Evolutionary conservation across 768 basidiomycete species (phyloP), one percentile per base, ranked within the genome.

Genomic region (Termitomyces eurrhizus): DNA sequence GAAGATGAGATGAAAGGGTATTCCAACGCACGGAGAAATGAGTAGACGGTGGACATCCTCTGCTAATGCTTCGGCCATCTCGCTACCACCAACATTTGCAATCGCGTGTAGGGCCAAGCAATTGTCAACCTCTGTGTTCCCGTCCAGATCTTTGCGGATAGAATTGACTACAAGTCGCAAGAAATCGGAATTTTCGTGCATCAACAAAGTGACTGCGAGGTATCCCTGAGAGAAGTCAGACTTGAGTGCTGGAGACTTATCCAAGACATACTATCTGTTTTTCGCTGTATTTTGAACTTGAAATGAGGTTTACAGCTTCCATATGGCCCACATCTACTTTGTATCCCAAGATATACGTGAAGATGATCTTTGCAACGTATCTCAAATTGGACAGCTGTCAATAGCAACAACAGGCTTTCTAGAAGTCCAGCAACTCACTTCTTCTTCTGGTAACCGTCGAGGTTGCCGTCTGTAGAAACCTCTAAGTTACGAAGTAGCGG

Each of bases 141-240:
- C 91, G 64, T 98, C 95, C 61, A 99, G 74, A 74, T 98, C 97
- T 71, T 99, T 99, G 46, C 95, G 86, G 69, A 99, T 97, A 36
- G 95, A 98, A 71, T 99, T 99, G 73, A 98, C 95, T 18, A 98
- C 95, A 21, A 99, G 80, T 26, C 97, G 87, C 52, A 98, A 86
- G 65, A 99, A 90, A 69, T 98, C 96, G 24, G 94, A 97, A 71
- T 98, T 95, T 77, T 99, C 97, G 76, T 98, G 95, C 94, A 99
- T 96, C 56, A 99, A 80, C 42, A 99, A 76, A 2, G 97, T 98
- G 6, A 98, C 88, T 16, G 97, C 97, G 52, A 99, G 88, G 74
- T 99, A 99, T 51, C 97, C 97, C 96, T 98, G 65, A 13, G 39
- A 53, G 44, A 7, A 29, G 46, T 69, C 56, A 65, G 63, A 57